Evolutionary conservation across 352 stramenopile species (phyloP), one percentile per base, ranked within the genome.

Genomic region (Thalassiosira livingstoniorum): DNA sequence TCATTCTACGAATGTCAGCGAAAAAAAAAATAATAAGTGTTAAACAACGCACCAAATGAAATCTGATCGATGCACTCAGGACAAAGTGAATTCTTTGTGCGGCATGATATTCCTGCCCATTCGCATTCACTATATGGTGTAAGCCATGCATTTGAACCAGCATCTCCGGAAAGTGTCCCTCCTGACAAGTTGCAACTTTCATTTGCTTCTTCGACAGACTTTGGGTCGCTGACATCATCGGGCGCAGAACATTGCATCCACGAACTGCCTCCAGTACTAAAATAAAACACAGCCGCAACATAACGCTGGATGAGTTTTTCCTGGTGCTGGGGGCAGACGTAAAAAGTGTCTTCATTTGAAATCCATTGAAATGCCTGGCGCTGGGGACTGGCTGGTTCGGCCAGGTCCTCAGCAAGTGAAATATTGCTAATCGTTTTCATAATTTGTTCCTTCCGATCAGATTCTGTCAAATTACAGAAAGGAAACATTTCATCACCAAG

Each of bases 241-340:
- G 39, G 51, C 43, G 47, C 82, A 83, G 45, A 54, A 31, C n/a
- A 45, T 55, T 83, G 15, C 7, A 71, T 77, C 75, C 85, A 62
- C 57, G 51, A 47, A 43, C 76, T 66, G 15, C 82, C 82, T 43
- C 27, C 39, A 5, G 66, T 65, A 42, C 68, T 79, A 64, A 86
- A 91, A 51, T 86, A 91, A 1, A 91, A 77, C 1, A 87, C 58
- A 47, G 78, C 85, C 23, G 70, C 62, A 27, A 87, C 69, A 69
- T 86, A 91, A 35, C 85, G 57, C 51, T 91, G 73, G 31, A 68
- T 60, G 2, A 88, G 27, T 25, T n/a, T 25, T 23, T 57, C 31
- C 4, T 58, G 1, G 35, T 77, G 54, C 2, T 68, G 11, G 21
- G 68, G 68, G 42, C 68, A 77, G 0, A 77, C 1, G 5, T 29